Conservation (phyloP, 805 yeast species). For the Starmerella geochares region DNA sequence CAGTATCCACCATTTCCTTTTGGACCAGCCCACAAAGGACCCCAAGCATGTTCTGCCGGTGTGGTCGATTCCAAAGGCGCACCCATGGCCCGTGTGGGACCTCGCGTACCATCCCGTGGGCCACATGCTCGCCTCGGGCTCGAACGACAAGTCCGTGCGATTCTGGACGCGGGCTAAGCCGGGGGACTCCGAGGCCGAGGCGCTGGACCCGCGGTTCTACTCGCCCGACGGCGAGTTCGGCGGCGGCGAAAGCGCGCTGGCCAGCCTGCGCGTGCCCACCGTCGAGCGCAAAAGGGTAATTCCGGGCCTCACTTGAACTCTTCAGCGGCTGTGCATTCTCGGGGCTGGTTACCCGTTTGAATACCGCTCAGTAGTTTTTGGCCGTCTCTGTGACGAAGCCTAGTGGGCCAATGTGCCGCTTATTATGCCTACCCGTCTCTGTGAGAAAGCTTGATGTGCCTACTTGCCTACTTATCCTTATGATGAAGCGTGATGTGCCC, state of each 20-base stretch:
- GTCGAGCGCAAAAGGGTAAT: conserved; percentile 2
- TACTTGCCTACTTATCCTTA: too few relatives aligned
- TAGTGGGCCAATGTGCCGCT: too few relatives aligned
- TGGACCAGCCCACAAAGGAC: conserved; percentile 38
- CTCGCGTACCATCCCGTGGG: conserved; percentile 91
- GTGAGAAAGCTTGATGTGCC: too few relatives aligned
- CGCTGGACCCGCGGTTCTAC: conserved; percentile 44
- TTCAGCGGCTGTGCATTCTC: neutral
- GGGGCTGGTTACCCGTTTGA: neutral
- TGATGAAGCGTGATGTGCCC: too few relatives aligned
- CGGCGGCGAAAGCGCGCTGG: conserved; percentile 11
- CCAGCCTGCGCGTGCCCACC: conserved; percentile 4
- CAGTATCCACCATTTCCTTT: conserved; percentile 60
- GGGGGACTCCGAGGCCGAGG: conserved; percentile 59
- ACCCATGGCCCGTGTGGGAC: conserved; percentile 83
- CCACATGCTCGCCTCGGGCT: conserved; percentile 80
- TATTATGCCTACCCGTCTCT: too few relatives aligned
- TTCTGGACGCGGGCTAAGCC: conserved; percentile 94
- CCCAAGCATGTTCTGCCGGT: conserved; percentile 30
- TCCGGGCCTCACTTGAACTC: neutral
- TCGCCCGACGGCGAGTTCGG: conserved; percentile 15
- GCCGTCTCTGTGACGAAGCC: too few relatives aligned
- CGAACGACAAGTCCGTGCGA: conserved; percentile 83
- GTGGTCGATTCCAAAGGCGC: conserved; percentile 70
- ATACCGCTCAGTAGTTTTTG: too few relatives aligned